Evolutionary conservation across 192 early-diverging fungal genomes (phyloP).

Genomic region (Coemansia sp.): DNA sequence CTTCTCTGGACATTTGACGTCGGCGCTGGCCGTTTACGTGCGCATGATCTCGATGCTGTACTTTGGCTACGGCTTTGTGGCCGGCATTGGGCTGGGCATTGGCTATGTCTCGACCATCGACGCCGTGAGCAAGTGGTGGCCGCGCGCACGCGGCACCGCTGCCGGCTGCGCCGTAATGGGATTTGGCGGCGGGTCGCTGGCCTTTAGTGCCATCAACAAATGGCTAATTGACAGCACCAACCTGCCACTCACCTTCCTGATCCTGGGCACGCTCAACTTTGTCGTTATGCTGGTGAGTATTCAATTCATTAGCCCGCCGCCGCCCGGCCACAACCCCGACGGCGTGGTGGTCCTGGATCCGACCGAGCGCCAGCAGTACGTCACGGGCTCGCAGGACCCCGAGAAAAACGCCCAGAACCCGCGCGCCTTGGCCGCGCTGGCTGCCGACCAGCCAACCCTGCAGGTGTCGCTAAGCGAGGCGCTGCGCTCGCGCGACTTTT

Average conservation of each 20-base stretch:
- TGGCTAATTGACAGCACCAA: conserved; percentile 55
- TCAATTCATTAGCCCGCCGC: conserved; percentile 59
- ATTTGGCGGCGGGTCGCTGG: conserved; percentile 70
- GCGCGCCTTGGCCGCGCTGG: neutral
- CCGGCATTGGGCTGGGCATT: conserved; percentile 58
- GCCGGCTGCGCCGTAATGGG: conserved; percentile 67
- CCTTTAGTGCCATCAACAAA: conserved; percentile 62
- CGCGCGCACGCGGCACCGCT: conserved; percentile 55
- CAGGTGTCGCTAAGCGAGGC: conserved; percentile 55
- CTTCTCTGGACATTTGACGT: conserved; percentile 53
- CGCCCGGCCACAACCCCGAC: conserved; percentile 62
- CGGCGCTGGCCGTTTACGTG: conserved; percentile 54
- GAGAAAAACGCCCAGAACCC: conserved; percentile 1
- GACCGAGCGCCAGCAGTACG: neutral
- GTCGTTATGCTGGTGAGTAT: conserved; percentile 54
- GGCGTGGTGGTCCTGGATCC: conserved; percentile 53
- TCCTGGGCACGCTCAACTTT: conserved; percentile 64
- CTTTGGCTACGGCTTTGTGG: conserved; percentile 62
- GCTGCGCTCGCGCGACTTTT: conserved; percentile 56
- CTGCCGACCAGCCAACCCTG: conserved; percentile 20
- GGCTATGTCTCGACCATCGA: conserved; percentile 63
- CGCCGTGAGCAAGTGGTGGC: conserved; percentile 62
- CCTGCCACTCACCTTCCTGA: conserved; percentile 60
- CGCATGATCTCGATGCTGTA: conserved; percentile 59
- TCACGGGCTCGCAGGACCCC: neutral